phyloP scores from a whole-genome alignment of 2,329 filamentous ascomycete genomes.

The Talaromyces verruculosus region DNA sequence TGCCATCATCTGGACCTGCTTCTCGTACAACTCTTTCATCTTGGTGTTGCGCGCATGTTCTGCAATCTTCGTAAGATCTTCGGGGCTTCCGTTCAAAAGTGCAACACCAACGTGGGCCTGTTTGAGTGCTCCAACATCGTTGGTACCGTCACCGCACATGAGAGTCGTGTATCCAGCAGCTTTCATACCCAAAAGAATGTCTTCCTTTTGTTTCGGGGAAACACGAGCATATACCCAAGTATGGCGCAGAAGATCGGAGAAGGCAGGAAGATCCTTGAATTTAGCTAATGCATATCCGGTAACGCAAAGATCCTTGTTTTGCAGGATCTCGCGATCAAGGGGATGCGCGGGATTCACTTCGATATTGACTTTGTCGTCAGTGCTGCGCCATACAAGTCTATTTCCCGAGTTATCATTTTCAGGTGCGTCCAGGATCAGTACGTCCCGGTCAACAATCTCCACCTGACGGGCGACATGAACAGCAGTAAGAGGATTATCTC shows the following conservation, averaged over 20 bases:
- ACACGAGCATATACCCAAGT: conserved; percentile 98
- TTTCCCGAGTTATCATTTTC: conserved; percentile 81
- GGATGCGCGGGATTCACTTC: conserved; percentile 79
- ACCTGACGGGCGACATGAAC: conserved; percentile 94
- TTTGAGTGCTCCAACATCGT: conserved; percentile 96
- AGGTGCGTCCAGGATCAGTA: conserved; percentile 90
- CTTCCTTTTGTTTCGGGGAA: conserved; percentile 97
- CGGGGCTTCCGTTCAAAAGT: conserved; percentile 87
- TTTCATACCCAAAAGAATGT: conserved; percentile 94
- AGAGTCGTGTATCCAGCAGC: conserved; percentile 96
- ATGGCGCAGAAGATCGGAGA: conserved; percentile 76
- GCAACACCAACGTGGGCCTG: conserved; percentile 97
- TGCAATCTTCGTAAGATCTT: conserved; percentile 86
- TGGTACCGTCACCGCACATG: conserved; percentile 98
- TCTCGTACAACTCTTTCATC: conserved; percentile 99
- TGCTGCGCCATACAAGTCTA: conserved; percentile 87
- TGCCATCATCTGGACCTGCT: conserved; percentile 87
- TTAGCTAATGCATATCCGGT: conserved; percentile 91
- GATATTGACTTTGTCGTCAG: conserved; percentile 85
- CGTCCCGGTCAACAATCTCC: conserved; percentile 94
- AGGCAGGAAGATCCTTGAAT: conserved; percentile 77
- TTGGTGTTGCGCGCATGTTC: conserved; percentile 92
- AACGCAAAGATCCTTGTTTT: conserved; percentile 87
- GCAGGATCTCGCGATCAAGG: conserved; percentile 76
- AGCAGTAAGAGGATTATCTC: conserved; percentile 94